Conservation (phyloP, 2,329 filamentous ascomycete species). For the Tolypocladium paradoxum region DNA sequence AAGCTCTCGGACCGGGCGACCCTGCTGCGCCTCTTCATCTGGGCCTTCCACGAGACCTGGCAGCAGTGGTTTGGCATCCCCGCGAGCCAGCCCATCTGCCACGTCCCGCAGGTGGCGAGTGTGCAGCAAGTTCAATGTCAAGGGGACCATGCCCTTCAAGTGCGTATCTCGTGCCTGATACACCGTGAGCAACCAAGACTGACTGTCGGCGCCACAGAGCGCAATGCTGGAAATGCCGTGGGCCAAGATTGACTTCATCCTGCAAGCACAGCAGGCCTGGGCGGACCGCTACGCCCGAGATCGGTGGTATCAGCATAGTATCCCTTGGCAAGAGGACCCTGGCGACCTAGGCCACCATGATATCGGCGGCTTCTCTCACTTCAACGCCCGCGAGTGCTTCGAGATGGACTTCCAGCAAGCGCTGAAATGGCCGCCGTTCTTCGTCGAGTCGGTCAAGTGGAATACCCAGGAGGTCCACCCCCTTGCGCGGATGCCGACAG, state of each 20-base stretch:
- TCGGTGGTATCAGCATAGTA: constrained; percentile 23
- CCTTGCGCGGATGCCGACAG: constrained; percentile 25
- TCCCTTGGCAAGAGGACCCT: constrained; percentile 7
- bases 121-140: constrained; percentile 7
- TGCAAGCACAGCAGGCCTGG: constrained; percentile 38
- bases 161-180: constrained; percentile 14
- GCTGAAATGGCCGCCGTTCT: constrained; percentile 12
- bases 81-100: constrained; percentile 2
- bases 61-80: constrained; percentile 24
- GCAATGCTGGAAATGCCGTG: constrained; percentile 32
- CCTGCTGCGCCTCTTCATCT: constrained; percentile 24
- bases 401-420: constrained; percentile 23
- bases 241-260: constrained; percentile 32
- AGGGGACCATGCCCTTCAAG: constrained; percentile 34
- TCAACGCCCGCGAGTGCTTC: constrained; percentile 23
- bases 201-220: constrained; percentile 19
- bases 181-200: constrained; percentile 1
- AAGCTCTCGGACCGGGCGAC: constrained; percentile 32
- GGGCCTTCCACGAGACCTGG: constrained; percentile 27
- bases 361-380: constrained; percentile 15
- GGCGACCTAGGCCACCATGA: constrained; percentile 8
- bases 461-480: constrained; percentile 26
- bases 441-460: constrained; percentile 9
- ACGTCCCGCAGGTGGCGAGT: constrained; percentile 6
- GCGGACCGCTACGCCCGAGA: constrained; percentile 24